Evolutionary conservation across 495 filamentous ascomycete genomes (phyloP).

Genomic region (Aspergillus ellipticus): DNA sequence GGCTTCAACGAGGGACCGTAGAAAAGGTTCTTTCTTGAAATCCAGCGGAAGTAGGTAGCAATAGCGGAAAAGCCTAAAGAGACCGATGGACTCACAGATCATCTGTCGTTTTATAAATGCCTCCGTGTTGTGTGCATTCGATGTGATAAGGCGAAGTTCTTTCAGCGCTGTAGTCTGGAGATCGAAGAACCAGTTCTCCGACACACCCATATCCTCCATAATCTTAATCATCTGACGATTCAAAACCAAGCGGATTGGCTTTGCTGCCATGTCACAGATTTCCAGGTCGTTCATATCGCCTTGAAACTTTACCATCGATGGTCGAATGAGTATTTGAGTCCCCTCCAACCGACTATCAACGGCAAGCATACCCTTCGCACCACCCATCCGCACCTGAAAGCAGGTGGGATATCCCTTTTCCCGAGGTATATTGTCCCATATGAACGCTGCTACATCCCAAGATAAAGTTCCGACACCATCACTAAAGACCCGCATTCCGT

Average conservation of each 20-base stretch:
- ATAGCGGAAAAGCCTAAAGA: conserved; percentile 56
- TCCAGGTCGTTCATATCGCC: conserved; percentile 57
- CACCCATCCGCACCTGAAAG: conserved; percentile 64
- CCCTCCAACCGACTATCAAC: conserved; percentile 59
- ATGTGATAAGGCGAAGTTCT: conserved; percentile 53
- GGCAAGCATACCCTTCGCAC: conserved; percentile 68
- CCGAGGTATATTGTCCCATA: conserved; percentile 16
- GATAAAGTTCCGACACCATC: conserved; percentile 79
- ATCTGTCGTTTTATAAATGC: conserved; percentile 55
- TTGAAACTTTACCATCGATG: conserved; percentile 79
- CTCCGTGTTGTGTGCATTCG: conserved; percentile 52
- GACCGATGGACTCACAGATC: conserved; percentile 50
- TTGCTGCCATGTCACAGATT: conserved; percentile 66
- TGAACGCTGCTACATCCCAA: conserved; percentile 41
- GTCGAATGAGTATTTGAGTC: conserved; percentile 53
- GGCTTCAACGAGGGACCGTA: conserved; percentile 60
- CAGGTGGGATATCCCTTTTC: conserved; percentile 36
- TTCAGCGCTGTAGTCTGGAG: conserved; percentile 57
- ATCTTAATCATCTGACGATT: conserved; percentile 81
- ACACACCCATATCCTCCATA: conserved; percentile 66
- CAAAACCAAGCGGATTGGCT: conserved; percentile 63
- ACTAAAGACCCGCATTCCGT: conserved; percentile 57
- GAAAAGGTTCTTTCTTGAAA: conserved; percentile 62
- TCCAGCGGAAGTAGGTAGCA: conserved; percentile 50
- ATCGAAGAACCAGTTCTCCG: conserved; percentile 51